A percentile compares a stretch with the other conserved stretches of the same genome.
Conservation (phyloP, 129 eudicot genomes). For the Chrysanthemum lavandulifolium region DNA sequence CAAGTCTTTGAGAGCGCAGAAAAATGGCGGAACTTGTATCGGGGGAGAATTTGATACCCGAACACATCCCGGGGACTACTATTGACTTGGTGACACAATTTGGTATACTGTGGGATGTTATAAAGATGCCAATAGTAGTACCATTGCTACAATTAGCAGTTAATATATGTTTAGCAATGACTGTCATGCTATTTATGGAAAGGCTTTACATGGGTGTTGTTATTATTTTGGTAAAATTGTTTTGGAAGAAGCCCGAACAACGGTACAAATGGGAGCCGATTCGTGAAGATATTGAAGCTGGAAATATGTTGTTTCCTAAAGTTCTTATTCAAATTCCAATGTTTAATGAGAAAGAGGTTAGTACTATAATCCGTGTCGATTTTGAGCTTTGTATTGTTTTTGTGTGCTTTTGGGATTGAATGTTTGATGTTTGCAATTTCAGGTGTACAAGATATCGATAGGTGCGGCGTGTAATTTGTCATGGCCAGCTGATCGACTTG, state of each 20-base stretch:
- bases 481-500: constrained; percentile 89
- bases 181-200: constrained; percentile 70
- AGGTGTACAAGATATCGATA: constrained; percentile 97
- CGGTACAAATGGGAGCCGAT: constrained; percentile 69
- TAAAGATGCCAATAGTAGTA: constrained; percentile 61
- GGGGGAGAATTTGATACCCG: constrained; percentile 39
- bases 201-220: constrained; percentile 84
- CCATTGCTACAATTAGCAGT: constrained; percentile 67
- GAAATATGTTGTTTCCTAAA: constrained; percentile 51
- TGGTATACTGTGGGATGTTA: constrained; percentile 51
- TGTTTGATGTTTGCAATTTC: constrained; percentile 14
- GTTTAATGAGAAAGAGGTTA: constrained; percentile 87
- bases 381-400: not conserved
- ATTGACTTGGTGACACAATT: constrained; percentile 49
- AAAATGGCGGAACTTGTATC: constrained; percentile 59
- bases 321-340: constrained; percentile 86
- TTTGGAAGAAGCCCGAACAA: constrained; percentile 73
- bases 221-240: constrained; percentile 54
- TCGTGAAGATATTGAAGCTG: constrained; percentile 60
- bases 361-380: not conserved
- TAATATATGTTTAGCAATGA: constrained; percentile 53
- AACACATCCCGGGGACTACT: constrained; percentile 41
- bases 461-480: constrained; percentile 87
- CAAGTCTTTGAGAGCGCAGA: constrained; percentile 20
- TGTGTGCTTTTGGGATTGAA: not conserved